Evolutionary conservation across 495 filamentous ascomycete species (phyloP).

Genomic region (Penicillium pulvis): DNA sequence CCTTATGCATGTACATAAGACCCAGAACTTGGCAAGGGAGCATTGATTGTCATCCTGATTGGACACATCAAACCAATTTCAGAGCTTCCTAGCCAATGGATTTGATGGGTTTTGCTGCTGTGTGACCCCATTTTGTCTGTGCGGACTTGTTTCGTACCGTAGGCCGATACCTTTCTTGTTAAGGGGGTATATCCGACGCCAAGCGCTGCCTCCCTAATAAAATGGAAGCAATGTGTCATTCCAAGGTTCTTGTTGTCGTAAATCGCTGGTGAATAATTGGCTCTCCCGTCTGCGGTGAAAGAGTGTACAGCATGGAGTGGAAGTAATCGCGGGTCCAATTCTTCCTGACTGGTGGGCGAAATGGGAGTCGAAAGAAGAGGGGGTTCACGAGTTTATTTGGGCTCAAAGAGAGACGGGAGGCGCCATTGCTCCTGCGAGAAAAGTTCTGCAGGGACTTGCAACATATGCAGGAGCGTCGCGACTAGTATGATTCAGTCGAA

Average conservation of each 20-base stretch:
- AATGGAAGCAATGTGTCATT: neutral
- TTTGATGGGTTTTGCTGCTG: neutral
- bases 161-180: too few species aligned
- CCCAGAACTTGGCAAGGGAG: neutral
- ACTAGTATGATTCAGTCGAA: constrained; percentile 12
- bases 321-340: constrained; percentile 31
- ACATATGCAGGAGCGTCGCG: constrained; percentile 29
- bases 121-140: neutral
- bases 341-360: constrained; percentile 30
- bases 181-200: neutral
- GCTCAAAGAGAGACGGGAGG: constrained; percentile 18
- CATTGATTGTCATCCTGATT: neutral
- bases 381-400: constrained; percentile 23
- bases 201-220: neutral
- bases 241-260: neutral
- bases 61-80: neutral
- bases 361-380: constrained; percentile 17
- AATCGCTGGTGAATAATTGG: neutral
- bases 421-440: constrained; percentile 28
- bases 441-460: constrained; percentile 21
- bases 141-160: neutral
- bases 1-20: too few species aligned
- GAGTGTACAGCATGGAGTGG: constrained; percentile 35
- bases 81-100: neutral
- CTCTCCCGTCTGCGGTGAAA: too few species aligned